Percentiles rank a stretch among this genome's conserved stretches.
These are phyloP conservation scores for Geotrichum histeridarum DNA, from an alignment of 1,139 yeast species.

Conservation along the genomic window DNA sequence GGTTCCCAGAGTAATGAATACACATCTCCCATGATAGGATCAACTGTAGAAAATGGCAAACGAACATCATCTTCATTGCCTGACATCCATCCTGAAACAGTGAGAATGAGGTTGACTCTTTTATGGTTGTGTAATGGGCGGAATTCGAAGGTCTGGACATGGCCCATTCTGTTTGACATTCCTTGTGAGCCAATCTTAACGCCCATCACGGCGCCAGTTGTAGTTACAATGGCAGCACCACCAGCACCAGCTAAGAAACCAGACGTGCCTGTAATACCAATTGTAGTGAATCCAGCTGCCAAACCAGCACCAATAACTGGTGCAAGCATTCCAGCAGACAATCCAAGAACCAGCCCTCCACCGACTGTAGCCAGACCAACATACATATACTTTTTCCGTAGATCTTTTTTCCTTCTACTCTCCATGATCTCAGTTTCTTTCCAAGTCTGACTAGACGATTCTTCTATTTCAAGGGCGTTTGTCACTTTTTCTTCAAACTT, in stretches of 20 bases:
- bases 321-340: slow-evolving; percentile 91
- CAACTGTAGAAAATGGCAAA: slow-evolving; percentile 91
- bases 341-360: slow-evolving; percentile 88
- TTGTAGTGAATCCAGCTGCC: slow-evolving; percentile 93
- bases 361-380: slow-evolving; percentile 97
- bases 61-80: slow-evolving; percentile 94
- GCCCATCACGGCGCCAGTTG: slow-evolving; percentile 88
- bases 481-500: slow-evolving; percentile 91
- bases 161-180: slow-evolving; percentile 81
- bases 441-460: slow-evolving; percentile 66
- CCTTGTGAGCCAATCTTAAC: slow-evolving; percentile 84
- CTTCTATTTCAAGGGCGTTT: slow-evolving; percentile 83
- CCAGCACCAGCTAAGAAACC: slow-evolving; percentile 95
- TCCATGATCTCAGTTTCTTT: slow-evolving; percentile 69
- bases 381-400: slow-evolving; percentile 67
- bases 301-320: slow-evolving; percentile 98
- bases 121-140: slow-evolving; percentile 88
- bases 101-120: slow-evolving; percentile 79
- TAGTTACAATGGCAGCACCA: slow-evolving; percentile 89
- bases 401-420: slow-evolving; percentile 59
- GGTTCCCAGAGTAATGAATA: slow-evolving; percentile 96
- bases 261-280: slow-evolving; percentile 87
- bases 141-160: slow-evolving; percentile 89
- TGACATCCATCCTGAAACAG: slow-evolving; percentile 97
- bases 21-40: slow-evolving; percentile 96